A percentile compares a stretch with the other conserved stretches of the same genome.
Conservation (phyloP, 495 filamentous ascomycete species). For the Zalerion maritima region DNA sequence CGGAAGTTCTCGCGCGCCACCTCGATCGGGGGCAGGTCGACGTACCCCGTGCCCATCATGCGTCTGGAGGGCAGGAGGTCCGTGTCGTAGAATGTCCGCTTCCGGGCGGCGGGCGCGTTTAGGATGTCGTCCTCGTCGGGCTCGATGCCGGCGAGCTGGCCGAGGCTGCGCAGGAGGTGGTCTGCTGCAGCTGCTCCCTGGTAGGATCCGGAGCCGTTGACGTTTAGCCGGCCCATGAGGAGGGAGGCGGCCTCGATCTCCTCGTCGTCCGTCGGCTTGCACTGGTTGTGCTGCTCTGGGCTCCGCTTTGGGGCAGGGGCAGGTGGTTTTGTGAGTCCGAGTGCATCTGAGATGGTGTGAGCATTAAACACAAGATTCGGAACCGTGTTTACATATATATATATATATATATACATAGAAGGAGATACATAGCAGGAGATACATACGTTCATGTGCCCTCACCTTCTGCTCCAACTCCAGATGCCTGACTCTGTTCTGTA, state of each 20-base stretch:
- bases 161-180: slow-evolving; percentile 10
- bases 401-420: too few species aligned
- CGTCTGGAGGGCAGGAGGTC: slow-evolving; percentile 9
- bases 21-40: slow-evolving; percentile 26
- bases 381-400: too few species aligned
- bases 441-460: slow-evolving; percentile 2
- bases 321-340: slow-evolving; percentile 11
- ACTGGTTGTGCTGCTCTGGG: slow-evolving; percentile 9
- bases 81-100: slow-evolving; percentile 11
- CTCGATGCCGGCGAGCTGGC: slow-evolving; percentile 8
- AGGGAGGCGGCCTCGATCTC: too few species aligned
- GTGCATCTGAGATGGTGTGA: slow-evolving; percentile 9
- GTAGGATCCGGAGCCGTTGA: slow-evolving; percentile 12
- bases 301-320: slow-evolving; percentile 10
- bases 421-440: too few species aligned
- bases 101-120: too few species aligned
- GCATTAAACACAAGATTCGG: too few species aligned
- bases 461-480: slow-evolving; percentile 10
- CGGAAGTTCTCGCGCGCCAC: slow-evolving; percentile 32
- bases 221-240: slow-evolving; percentile 1
- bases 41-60: slow-evolving; percentile 1
- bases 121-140: slow-evolving; percentile 8
- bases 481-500: too few species aligned
- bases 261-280: too few species aligned
- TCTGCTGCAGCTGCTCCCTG: too few species aligned